Base-by-base conservation (phyloP, 306 rosid genomes). In the Arachis stenosperma region DNA sequence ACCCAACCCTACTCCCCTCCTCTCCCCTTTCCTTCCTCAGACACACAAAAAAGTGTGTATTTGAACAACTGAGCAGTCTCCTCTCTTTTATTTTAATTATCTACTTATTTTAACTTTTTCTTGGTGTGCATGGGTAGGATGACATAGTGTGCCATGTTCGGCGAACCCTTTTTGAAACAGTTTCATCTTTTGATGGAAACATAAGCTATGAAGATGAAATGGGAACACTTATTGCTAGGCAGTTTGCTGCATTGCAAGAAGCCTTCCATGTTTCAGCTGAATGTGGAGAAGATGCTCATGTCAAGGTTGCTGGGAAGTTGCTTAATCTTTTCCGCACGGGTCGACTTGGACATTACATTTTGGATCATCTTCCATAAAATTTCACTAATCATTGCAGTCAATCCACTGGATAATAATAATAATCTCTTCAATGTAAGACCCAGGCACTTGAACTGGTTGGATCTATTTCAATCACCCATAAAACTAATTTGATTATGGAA, bases 271-370 rank as follows among this genome's bases (percentile, higher is more conserved):
- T 93, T 79, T 75, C 81, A 41, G 7, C 11, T 58, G 87, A 87
- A 67, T 54, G 46, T 75, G 44, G 37, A 51, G 85, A 82, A 61
- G 78, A 77, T 37, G 79, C 84, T 46, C 51, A 74, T 80, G 67
- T 56, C 76, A 86, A 83, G 82, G 89, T 84, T 47, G 87, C 89
- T 17, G 70, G 80, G 17, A 90, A 89, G 81, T 70, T 93, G 65
- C 77, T 93, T 71, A 85, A 90, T 84, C 96, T 90, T 65, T 90
- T 80, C 65, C 97, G 88, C 46, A 87, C 93, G 3, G 96, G 98
- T 46, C 87, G 98, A 48, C 87, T 92, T 47, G 96, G 97, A 57
- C 90, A 82, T 68, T 88, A 87, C 64, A 76, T 88, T 64, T 77
- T 92, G 6, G 98, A 92, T 80, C 67, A 67, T 71, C 36, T 85